Conservation (phyloP, 2,329 filamentous ascomycete genomes). For the Ophiostoma ulmi region DNA sequence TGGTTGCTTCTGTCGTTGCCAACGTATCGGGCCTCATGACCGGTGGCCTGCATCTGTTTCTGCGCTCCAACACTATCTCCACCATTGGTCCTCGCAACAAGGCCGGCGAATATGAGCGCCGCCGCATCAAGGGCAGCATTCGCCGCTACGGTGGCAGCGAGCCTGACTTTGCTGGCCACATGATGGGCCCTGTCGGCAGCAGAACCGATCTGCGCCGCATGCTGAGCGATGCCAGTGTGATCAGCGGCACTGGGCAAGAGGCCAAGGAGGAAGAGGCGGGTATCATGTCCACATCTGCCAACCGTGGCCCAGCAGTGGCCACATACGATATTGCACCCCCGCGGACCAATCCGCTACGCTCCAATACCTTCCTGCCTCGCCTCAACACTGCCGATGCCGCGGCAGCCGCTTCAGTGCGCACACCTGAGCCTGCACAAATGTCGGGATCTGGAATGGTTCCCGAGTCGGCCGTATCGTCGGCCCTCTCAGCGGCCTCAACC, state of each 20-base stretch:
- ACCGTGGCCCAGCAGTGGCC: conserved; percentile 28
- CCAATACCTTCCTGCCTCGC: conserved; percentile 33
- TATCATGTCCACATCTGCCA: conserved; percentile 24
- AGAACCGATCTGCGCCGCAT: conserved; percentile 32
- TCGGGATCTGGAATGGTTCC: conserved; percentile 24
- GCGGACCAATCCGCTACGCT: conserved; percentile 34
- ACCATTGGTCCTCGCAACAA: conserved; percentile 49
- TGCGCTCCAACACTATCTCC: conserved; percentile 57
- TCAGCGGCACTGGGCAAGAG: conserved; percentile 28
- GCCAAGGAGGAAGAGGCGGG: conserved; percentile 34
- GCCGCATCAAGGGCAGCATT: conserved; percentile 42
- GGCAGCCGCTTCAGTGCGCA: conserved; percentile 22
- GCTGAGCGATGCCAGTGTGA: conserved; percentile 36
- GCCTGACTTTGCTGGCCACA: conserved; percentile 35
- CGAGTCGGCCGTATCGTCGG: conserved; percentile 9
- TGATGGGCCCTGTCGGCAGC: conserved; percentile 34
- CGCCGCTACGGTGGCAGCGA: conserved; percentile 32
- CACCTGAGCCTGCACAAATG: conserved; percentile 34
- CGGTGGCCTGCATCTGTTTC: conserved; percentile 60
- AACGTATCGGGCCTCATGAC: conserved; percentile 63
- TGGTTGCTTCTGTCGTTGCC: conserved; percentile 60
- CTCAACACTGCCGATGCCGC: conserved; percentile 1
- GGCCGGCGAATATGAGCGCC: conserved; percentile 44
- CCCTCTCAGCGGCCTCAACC: conserved; percentile 28
- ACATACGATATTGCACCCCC: conserved; percentile 21